Evolutionary conservation across 2,329 filamentous ascomycete genomes (phyloP).

Genomic region (Talaromyces sp.): DNA sequence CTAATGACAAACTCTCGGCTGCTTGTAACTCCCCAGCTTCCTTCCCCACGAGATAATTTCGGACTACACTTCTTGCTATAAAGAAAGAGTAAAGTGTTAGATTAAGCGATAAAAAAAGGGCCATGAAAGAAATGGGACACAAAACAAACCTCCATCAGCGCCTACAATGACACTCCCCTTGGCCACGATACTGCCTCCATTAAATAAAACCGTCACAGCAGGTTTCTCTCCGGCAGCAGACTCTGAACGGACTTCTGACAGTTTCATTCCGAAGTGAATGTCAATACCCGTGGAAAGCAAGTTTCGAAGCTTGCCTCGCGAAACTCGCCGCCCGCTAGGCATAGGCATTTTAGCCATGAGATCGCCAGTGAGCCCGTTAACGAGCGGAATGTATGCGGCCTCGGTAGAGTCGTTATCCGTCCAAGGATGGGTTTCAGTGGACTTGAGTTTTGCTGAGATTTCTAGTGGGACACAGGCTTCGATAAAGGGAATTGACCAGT

Average conservation of each 20-base stretch:
- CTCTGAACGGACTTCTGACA: neutral
- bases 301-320: neutral
- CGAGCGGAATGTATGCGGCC: neutral
- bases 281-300: neutral
- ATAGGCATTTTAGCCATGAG: neutral
- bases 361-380: neutral
- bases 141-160: neutral
- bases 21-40: neutral
- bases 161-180: neutral
- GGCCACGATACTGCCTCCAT: neutral
- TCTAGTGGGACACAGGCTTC: neutral
- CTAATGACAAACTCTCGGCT: neutral
- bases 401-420: neutral
- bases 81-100: neutral
- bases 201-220: neutral
- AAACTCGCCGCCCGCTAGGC: neutral
- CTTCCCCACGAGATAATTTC: neutral
- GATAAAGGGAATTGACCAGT: neutral
- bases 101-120: too few species aligned
- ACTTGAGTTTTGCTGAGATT: neutral
- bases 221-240: neutral
- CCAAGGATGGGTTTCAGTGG: neutral
- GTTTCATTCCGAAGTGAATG: neutral
- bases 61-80: neutral
- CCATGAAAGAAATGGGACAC: neutral